Conservation (phyloP, 495 filamentous ascomycete species). For the Stereocaulon alpinum region DNA sequence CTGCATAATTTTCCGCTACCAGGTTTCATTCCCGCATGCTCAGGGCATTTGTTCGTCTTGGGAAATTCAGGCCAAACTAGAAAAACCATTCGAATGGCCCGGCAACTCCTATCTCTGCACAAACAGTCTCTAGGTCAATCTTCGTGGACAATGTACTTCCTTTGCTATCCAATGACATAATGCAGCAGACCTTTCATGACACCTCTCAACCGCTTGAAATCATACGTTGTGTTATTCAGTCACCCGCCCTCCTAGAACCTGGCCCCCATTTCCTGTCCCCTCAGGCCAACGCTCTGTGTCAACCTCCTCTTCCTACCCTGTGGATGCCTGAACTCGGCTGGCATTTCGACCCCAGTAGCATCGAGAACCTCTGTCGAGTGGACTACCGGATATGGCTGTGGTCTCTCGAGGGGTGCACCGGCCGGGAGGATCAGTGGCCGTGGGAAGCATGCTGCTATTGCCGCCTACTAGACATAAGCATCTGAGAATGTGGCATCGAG, state of each 20-base stretch:
- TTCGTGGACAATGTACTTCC: too few species aligned
- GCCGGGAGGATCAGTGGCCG: not conserved
- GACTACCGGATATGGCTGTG: not conserved
- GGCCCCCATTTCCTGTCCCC: not conserved
- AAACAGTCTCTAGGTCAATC: too few species aligned
- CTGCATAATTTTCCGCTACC: too few species aligned
- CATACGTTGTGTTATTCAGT: not conserved
- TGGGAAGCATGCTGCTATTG: slow-evolving; percentile 5
- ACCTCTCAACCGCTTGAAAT: not conserved
- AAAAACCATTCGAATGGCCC: too few species aligned
- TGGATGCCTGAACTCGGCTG: not conserved
- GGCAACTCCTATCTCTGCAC: too few species aligned
- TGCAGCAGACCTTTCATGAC: too few species aligned
- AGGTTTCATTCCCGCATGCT: too few species aligned
- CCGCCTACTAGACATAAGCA: not conserved
- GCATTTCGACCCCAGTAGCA: too few species aligned
- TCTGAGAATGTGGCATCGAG: not conserved
- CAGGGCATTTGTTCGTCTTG: too few species aligned
- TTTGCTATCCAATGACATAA: too few species aligned
- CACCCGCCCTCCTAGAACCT: not conserved
- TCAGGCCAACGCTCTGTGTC: slow-evolving; percentile 1
- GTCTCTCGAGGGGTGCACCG: not conserved
- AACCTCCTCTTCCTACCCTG: not conserved
- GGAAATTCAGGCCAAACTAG: too few species aligned
- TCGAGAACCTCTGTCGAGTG: not conserved